Base-by-base conservation (phyloP, 345 rosid species). In the Eucalyptus regnans region DNA sequence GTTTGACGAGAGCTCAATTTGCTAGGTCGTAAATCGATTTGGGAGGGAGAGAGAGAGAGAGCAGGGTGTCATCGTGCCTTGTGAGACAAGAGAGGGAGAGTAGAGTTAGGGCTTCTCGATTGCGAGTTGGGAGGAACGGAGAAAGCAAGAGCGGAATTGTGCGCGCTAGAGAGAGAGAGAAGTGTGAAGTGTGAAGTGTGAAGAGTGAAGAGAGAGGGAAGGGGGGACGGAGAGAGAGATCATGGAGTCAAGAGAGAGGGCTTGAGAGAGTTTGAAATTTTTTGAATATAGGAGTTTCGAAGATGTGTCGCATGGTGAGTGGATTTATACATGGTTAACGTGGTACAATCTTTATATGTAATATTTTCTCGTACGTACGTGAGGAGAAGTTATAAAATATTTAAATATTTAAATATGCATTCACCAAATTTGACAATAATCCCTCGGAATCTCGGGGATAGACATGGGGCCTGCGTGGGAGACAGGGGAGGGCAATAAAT, bases 211-310 rank as follows among this genome's bases (percentile, higher is more conserved):
- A 52, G 14, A 49, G 58, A 52, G 58, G 25, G 10, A 52, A 18
- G 58, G 7, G 10, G 23, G 9, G 23, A 52, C 23, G 0, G 58
- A n/a, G n/a, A 52, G 58, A 52, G 58, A 18, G 25, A 52, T 52
- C 4, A 1, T 18, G 58, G 4, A 52, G 58, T 52, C 58, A 52
- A 52, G 29, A 54, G 29, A 56, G 29, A 56, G 29, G 62, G 62
- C 29, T 8, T 23, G 12, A 9, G 62, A 23, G 62, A 56, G 27
- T 23, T 4, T 23, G 62, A 56, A 1, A 56, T 4, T 56, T 56
- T 56, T 23, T 1, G 2, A 23, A 56, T 22, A 22, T 8, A 4
- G 2, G 6, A 18, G 13, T 3, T 27, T 0, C 4, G 2, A 27
- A 11, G 1, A 17, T 6, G 25, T 17, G 44, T 68, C 7, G 1